A percentile compares a stretch with the other conserved stretches of the same genome.
Evolutionary conservation across 2,329 filamentous ascomycete genomes (phyloP).

Genomic region (Elsinoe necatrix): DNA sequence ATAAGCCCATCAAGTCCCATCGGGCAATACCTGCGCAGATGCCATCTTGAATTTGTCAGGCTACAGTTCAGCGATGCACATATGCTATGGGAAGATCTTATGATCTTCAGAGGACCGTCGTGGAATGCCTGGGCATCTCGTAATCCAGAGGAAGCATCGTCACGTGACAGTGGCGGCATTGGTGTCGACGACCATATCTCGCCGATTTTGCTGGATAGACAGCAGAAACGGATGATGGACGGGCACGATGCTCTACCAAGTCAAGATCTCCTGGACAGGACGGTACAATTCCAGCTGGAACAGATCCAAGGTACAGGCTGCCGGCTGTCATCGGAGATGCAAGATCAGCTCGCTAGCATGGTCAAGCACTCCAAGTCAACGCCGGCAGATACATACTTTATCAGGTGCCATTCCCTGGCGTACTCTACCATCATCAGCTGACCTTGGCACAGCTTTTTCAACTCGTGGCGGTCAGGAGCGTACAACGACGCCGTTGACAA

Average conservation of each 20-base stretch:
- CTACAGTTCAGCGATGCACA: constrained; percentile 72
- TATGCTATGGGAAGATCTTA: constrained; percentile 73
- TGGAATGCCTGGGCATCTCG: constrained; percentile 51
- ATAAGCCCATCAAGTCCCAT: constrained; percentile 62
- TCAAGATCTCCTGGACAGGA: constrained; percentile 67
- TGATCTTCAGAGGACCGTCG: constrained; percentile 71
- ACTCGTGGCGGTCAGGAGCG: constrained; percentile 85
- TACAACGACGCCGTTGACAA: constrained; percentile 84
- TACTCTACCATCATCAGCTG: neutral
- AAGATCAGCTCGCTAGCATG: constrained; percentile 56
- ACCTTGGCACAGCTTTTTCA: constrained; percentile 59
- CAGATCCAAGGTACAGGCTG: constrained; percentile 77
- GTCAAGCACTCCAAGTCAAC: constrained; percentile 58
- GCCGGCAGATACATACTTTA: constrained; percentile 67
- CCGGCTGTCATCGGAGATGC: constrained; percentile 67
- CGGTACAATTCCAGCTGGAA: constrained; percentile 82
- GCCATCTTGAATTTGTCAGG: constrained; percentile 69
- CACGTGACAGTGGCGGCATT: constrained; percentile 19
- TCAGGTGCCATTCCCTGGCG: constrained; percentile 43
- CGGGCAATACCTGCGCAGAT: constrained; percentile 68
- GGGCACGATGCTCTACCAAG: constrained; percentile 46
- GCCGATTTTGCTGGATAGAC: constrained; percentile 16
- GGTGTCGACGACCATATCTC: constrained; percentile 23
- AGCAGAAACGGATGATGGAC: constrained; percentile 13
- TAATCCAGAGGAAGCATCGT: constrained; percentile 35